Percentiles rank a stretch among this genome's conserved stretches.
Evolutionary conservation across 306 rosid species (phyloP).

Genomic region (Datisca glomerata): DNA sequence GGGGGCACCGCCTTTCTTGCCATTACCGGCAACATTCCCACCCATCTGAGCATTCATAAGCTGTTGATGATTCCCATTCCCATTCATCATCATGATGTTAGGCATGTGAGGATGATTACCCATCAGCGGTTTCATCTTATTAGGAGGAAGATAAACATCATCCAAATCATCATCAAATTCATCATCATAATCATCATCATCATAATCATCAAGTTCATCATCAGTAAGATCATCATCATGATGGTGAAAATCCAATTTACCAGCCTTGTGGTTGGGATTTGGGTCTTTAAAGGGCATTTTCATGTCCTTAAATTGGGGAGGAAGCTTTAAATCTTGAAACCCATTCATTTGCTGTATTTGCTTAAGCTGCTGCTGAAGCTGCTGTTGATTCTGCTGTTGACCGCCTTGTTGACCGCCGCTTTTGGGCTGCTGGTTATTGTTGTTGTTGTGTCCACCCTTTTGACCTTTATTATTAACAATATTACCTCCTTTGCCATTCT

Average conservation of each 20-base stretch:
- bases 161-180: constrained; percentile 51
- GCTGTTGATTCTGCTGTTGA: constrained; percentile 11
- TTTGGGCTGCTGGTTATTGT: constrained; percentile 17
- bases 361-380: constrained; percentile 20
- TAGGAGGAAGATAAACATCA: constrained; percentile 19
- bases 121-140: constrained; percentile 39
- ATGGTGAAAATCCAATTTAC: constrained; percentile 38
- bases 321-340: constrained; percentile 58
- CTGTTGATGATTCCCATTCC: constrained; percentile 33
- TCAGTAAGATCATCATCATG: constrained; percentile 35
- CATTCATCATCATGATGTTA: constrained; percentile 30
- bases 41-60: constrained; percentile 14
- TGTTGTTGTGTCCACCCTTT: constrained; percentile 28
- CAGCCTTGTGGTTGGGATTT: constrained; percentile 38
- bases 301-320: constrained; percentile 53
- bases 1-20: constrained; percentile 12
- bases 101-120: constrained; percentile 27
- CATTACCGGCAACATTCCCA: too few relatives aligned
- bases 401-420: constrained; percentile 16
- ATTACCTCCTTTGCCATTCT: constrained; percentile 35
- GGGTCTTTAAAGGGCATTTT: constrained; percentile 25
- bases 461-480: constrained; percentile 19
- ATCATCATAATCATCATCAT: constrained; percentile 8
- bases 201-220: constrained; percentile 29
- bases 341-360: constrained; percentile 74